Conservation (phyloP, 345 rosid genomes). For the Salix suchowensis region DNA sequence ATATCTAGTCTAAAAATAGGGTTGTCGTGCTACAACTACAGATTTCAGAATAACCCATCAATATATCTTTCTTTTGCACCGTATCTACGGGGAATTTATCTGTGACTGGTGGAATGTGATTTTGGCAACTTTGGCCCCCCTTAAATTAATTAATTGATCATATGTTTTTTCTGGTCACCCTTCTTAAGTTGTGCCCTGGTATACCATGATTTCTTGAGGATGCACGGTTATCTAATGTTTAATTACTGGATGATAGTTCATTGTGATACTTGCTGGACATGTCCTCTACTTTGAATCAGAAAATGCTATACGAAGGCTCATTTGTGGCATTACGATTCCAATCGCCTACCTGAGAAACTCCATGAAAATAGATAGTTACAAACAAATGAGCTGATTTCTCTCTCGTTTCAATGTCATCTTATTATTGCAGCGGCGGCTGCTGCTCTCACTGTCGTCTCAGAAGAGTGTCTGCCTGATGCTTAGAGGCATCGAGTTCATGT, state of each 20-base stretch:
- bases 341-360: background rate
- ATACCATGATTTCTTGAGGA: background rate
- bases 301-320: background rate
- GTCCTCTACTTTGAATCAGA: background rate
- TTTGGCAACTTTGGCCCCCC: background rate
- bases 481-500: no score
- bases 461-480: no score
- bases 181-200: background rate
- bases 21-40: slow-evolving; percentile 2
- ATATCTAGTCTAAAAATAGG: slow-evolving; percentile 1
- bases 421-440: no score
- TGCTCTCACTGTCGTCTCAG: no score
- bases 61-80: no score
- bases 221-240: background rate
- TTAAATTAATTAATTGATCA: background rate
- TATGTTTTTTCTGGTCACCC: background rate
- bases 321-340: background rate
- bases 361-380: background rate
- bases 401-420: background rate
- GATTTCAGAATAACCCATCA: background rate
- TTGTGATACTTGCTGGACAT: background rate
- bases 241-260: background rate
- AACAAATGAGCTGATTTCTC: background rate
- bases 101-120: slow-evolving; percentile 6
- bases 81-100: background rate